Conservation (phyloP, 2,329 filamentous ascomycete species). For the Aspergillus tamarii region DNA sequence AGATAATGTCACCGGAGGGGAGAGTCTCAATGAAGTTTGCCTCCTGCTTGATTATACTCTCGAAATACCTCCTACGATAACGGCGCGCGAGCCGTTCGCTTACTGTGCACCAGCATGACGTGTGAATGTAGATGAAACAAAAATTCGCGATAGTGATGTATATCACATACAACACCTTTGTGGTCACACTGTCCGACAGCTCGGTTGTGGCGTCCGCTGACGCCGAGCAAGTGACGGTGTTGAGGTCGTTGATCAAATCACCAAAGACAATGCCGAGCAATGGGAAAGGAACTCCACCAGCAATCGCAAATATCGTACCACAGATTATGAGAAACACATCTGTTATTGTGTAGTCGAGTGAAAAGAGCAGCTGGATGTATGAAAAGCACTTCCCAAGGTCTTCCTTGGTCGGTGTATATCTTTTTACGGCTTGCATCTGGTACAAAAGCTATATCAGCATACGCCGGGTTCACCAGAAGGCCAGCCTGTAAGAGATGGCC, state of each 20-base stretch:
- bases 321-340: slow-evolving; percentile 32
- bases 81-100: slow-evolving; percentile 66
- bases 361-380: slow-evolving; percentile 30
- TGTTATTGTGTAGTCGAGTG: slow-evolving; percentile 30
- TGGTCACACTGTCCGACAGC: slow-evolving; percentile 26
- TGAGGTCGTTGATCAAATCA: slow-evolving; percentile 44
- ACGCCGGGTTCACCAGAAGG: neutral
- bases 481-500: neutral
- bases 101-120: slow-evolving; percentile 65
- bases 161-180: slow-evolving; percentile 63
- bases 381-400: slow-evolving; percentile 24
- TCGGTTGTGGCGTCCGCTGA: slow-evolving; percentile 14
- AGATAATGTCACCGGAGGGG: slow-evolving; percentile 64
- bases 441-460: neutral
- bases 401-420: slow-evolving; percentile 25
- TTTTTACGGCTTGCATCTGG: slow-evolving; percentile 18
- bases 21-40: slow-evolving; percentile 66
- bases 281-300: slow-evolving; percentile 43
- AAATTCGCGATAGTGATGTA: slow-evolving; percentile 68
- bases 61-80: slow-evolving; percentile 63
- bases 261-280: slow-evolving; percentile 45
- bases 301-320: slow-evolving; percentile 37
- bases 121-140: slow-evolving; percentile 65
- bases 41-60: slow-evolving; percentile 62
- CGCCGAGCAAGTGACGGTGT: slow-evolving; percentile 32